Base-by-base conservation (phyloP, 2,329 filamentous ascomycete genomes). In the Neurospora crassa region DNA sequence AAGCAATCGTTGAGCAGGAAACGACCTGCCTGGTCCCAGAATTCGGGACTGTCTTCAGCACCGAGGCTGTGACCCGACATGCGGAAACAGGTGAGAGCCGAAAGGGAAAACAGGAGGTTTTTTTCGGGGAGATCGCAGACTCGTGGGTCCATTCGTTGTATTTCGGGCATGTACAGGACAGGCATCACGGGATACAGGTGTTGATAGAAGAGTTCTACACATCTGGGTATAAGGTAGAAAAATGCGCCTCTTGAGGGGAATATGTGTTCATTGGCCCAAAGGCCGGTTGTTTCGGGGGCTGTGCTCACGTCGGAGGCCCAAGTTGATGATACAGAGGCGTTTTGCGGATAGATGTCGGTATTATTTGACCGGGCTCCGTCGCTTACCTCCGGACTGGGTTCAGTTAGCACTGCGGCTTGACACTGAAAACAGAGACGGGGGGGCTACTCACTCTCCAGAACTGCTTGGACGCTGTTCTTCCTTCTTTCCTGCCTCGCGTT, bases 111-210 rank as follows among this genome's bases (percentile, higher is more conserved):
- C 41, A 86, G 78, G 16, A 83, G 79, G 73, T 82, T 84, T 74
- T 81, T 81, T 68, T 84, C 82, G 14, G 79, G 79, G 67, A 77
- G 78, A 40, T 79, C 76, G 72, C 83, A 78, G 18, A 78, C 77
- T 12, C 80, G 82, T 79, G 73, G 80, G 76, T 80, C 85, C 77
- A 87, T 86, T 74, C 81, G 82, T 67, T 84, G 81, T 67, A 88
- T 81, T 10, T 82, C 82, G 67, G 88, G 86, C 76, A 87, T 87
- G 70, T 89, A 85, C 8, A 90, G 79, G 4, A 90, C 83, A 0
- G 88, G 88, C 82, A 89, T 88, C 69, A 88, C 88, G n/a, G 88
- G 87, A 74, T 90, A 90, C 70, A 90, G 84, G 77, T 89, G 84
- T 75, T 84, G 81, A 79, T 89, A 88, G 79, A 87, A 90, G 73